Percentiles rank a stretch among this genome's conserved stretches.
Conservation (phyloP, 345 rosid genomes). For the Lepidium sativum region DNA sequence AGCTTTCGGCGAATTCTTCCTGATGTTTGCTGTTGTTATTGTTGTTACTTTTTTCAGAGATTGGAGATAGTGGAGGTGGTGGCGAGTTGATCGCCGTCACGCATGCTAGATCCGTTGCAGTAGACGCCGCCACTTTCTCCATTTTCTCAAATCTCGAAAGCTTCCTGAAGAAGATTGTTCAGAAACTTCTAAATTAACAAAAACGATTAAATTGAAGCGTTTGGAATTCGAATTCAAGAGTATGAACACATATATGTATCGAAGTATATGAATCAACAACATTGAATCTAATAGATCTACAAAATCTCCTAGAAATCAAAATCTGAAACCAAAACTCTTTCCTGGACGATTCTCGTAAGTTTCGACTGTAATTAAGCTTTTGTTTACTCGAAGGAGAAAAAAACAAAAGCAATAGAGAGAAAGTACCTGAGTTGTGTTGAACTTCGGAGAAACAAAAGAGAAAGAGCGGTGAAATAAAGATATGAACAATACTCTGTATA, state of each 20-base stretch:
- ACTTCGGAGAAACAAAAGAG: conserved; percentile 1
- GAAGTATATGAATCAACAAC: background rate
- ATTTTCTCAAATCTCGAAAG: background rate
- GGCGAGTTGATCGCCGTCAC: conserved; percentile 19
- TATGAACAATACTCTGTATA: conserved; percentile 7
- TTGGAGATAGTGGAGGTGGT: conserved; percentile 26
- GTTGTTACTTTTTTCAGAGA: conserved; percentile 15
- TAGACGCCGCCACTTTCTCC: conserved; percentile 33
- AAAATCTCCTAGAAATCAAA: background rate
- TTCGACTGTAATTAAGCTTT: background rate
- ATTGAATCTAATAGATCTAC: background rate
- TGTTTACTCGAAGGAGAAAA: conserved; percentile 1
- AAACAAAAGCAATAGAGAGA: background rate
- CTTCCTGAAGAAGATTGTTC: conserved; percentile 21
- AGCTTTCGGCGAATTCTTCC: conserved; percentile 39
- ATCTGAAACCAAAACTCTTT: background rate
- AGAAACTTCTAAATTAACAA: background rate
- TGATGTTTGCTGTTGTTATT: conserved; percentile 15
- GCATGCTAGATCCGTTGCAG: conserved; percentile 27
- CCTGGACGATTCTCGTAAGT: background rate
- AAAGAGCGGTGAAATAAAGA: conserved; percentile 22
- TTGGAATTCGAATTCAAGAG: background rate
- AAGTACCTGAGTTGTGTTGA: background rate
- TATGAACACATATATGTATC: background rate
- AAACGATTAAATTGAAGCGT: background rate